Conservation (phyloP, 148 eudicot genomes). For the Spergularia bocconei region DNA sequence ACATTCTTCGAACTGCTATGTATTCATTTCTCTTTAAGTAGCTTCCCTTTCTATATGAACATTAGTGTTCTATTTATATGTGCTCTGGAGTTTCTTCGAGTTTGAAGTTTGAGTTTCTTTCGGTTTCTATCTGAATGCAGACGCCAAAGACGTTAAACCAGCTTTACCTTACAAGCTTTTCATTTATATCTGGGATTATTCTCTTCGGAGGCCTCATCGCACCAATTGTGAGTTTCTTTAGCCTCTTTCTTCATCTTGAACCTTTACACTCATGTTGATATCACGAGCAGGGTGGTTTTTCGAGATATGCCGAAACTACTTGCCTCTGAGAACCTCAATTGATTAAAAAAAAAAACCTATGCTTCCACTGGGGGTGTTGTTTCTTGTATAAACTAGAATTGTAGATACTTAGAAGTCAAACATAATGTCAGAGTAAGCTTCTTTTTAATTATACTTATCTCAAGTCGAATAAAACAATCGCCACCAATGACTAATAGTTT, state of each 20-base stretch:
- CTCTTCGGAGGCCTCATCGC: slow-evolving; percentile 91
- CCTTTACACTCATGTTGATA: not conserved
- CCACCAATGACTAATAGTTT: too few species aligned
- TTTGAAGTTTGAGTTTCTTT: not conserved
- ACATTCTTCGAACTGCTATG: slow-evolving; percentile 3
- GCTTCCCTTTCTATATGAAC: not conserved
- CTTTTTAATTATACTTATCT: not conserved
- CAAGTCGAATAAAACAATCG: too few species aligned
- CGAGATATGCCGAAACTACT: not conserved
- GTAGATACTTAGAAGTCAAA: not conserved
- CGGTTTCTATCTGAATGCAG: slow-evolving; percentile 37
- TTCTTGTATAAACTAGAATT: not conserved
- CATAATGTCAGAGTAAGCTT: not conserved
- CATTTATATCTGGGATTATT: slow-evolving; percentile 77
- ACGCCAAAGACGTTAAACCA: slow-evolving; percentile 89
- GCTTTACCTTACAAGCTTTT: slow-evolving; percentile 88
- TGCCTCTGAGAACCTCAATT: not conserved
- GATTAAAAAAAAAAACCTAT: not conserved
- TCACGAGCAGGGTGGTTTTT: not conserved
- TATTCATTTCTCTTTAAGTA: not conserved
- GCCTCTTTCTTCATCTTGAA: not conserved
- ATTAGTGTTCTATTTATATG: not conserved
- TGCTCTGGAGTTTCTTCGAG: not conserved
- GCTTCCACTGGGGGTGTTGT: not conserved
- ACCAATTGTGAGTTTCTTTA: slow-evolving; percentile 64